phyloP scores from a whole-genome alignment of 1,284 basidiomycete species.

The Sphagnurus paluster region DNA sequence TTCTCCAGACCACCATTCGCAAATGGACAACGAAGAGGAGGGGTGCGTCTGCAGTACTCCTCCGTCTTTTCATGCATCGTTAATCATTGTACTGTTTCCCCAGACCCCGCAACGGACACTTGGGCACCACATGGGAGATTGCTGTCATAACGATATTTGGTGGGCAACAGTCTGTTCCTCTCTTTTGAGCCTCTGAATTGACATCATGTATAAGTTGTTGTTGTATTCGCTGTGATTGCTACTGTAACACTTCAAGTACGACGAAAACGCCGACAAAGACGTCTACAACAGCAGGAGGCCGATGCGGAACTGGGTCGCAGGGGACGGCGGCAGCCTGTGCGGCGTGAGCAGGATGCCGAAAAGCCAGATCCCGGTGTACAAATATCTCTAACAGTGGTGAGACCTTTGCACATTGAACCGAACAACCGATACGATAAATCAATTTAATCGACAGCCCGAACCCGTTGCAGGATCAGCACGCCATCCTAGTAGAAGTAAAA shows the following conservation, averaged over 20 bases:
- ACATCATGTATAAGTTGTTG: slow-evolving; percentile 19
- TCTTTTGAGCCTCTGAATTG: neutral
- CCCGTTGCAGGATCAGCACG: slow-evolving; percentile 14
- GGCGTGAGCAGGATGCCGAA: neutral
- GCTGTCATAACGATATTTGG: slow-evolving; percentile 34
- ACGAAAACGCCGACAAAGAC: slow-evolving; percentile 22
- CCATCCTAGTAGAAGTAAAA: slow-evolving; percentile 7
- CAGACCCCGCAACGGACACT: slow-evolving; percentile 31
- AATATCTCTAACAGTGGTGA: slow-evolving; percentile 9
- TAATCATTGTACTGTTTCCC: neutral
- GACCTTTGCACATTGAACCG: neutral
- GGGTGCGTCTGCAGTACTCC: neutral
- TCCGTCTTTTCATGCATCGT: neutral
- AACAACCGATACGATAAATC: neutral
- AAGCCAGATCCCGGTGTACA: neutral
- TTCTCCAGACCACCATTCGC: neutral
- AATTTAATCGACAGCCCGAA: slow-evolving; percentile 9
- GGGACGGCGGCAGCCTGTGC: no score
- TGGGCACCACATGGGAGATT: slow-evolving; percentile 37
- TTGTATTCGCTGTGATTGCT: slow-evolving; percentile 25
- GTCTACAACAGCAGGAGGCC: slow-evolving; percentile 7
- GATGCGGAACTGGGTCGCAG: slow-evolving; percentile 20
- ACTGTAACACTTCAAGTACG: slow-evolving; percentile 27
- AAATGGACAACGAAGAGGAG: neutral
- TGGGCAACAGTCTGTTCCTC: slow-evolving; percentile 19